phyloP scores from a whole-genome alignment of 371 early-diverging fungal species.

The Funneliformis caledonium region DNA sequence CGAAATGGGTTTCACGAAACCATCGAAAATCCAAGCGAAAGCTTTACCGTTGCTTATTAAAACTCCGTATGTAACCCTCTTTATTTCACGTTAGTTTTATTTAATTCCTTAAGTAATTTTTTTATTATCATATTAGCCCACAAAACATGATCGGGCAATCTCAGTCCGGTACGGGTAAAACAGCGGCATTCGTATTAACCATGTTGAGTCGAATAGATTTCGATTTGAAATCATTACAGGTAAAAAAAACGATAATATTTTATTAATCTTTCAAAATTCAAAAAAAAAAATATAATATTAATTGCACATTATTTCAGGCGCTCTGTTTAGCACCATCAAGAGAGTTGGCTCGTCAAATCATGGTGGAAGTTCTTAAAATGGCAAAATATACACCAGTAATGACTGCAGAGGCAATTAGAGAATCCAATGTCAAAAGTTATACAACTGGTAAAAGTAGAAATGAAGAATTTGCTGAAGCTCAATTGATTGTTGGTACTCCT shows the following conservation, averaged over 20 bases:
- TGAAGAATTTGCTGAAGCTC: constrained; percentile 67
- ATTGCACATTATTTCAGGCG: constrained; percentile 67
- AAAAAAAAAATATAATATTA: constrained; percentile 46
- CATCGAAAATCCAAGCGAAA: constrained; percentile 95
- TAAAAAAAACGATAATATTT: constrained; percentile 51
- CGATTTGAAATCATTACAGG: constrained; percentile 56
- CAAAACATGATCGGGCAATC: constrained; percentile 89
- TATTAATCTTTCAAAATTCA: constrained; percentile 47
- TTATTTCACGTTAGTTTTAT: not conserved
- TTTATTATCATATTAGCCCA: constrained; percentile 43
- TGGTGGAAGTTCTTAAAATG: constrained; percentile 89
- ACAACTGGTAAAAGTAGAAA: constrained; percentile 42
- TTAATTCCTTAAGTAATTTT: not conserved
- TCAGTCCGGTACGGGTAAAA: constrained; percentile 95
- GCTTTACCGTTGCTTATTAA: constrained; percentile 88
- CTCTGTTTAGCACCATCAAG: constrained; percentile 96
- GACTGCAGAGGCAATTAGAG: constrained; percentile 42
- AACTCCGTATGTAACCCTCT: constrained; percentile 62
- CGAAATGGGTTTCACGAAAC: constrained; percentile 90
- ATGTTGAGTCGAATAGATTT: constrained; percentile 81
- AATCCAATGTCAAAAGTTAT: constrained; percentile 4
- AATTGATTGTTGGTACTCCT: constrained; percentile 96
- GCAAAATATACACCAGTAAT: constrained; percentile 76
- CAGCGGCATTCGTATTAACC: constrained; percentile 94
- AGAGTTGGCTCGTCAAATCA: constrained; percentile 96